Evolutionary conservation across 768 basidiomycete genomes (phyloP).

Genomic region (Leccinum subgranulosum): DNA sequence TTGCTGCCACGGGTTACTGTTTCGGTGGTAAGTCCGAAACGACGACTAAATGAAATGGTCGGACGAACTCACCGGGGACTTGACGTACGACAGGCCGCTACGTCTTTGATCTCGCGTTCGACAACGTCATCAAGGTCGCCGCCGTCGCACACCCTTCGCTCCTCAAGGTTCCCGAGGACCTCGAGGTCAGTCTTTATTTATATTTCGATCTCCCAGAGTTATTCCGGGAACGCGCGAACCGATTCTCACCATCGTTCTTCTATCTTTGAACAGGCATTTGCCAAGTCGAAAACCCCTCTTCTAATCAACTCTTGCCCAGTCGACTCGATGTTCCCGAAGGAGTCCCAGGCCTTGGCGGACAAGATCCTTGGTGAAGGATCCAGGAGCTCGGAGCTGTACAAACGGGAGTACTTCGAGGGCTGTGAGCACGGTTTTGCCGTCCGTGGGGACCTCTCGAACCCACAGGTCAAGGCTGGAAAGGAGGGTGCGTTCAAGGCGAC

Average conservation of each 20-base stretch:
- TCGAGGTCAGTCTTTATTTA: conserved; percentile 43
- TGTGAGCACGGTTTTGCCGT: conserved; percentile 57
- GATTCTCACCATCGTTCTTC: background rate
- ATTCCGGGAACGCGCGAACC: background rate
- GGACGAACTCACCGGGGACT: background rate
- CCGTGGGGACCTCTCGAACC: conserved; percentile 44
- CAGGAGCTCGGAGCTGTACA: conserved; percentile 41
- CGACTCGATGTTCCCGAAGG: conserved; percentile 50
- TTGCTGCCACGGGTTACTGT: conserved; percentile 69
- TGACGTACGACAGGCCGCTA: background rate
- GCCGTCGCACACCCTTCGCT: conserved; percentile 61
- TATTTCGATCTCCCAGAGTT: background rate
- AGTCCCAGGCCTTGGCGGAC: conserved; percentile 45
- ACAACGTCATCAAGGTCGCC: conserved; percentile 45
- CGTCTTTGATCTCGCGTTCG: conserved; percentile 61
- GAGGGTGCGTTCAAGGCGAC: conserved; percentile 51
- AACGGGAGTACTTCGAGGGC: conserved; percentile 29
- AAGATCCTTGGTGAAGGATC: conserved; percentile 45
- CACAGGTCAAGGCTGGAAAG: conserved; percentile 56
- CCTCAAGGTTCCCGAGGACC: conserved; percentile 55
- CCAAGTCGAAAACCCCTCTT: conserved; percentile 48
- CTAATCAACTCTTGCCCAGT: conserved; percentile 64
- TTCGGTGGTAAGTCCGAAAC: conserved; percentile 47
- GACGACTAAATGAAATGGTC: background rate
- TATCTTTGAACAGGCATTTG: conserved; percentile 43